phyloP scores from a whole-genome alignment of 2,329 filamentous ascomycete species.

The Exutisphaerella laricina region DNA sequence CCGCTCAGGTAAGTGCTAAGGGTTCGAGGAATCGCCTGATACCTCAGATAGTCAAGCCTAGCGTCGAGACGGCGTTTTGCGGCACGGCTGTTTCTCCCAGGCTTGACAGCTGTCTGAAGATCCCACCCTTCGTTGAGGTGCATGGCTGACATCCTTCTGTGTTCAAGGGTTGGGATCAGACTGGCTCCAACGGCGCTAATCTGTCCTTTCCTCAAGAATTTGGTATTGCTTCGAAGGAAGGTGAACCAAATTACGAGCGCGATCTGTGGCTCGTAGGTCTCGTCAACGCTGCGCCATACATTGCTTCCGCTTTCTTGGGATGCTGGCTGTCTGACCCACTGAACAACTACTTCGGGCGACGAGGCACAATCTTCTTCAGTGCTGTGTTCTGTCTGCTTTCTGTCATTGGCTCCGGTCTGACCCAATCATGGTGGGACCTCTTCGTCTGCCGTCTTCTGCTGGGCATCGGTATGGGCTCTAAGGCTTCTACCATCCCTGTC shows the following conservation, averaged over 20 bases:
- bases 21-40: too few relatives aligned
- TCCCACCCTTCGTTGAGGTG: too few relatives aligned
- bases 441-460: constrained; percentile 63
- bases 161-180: constrained; percentile 32
- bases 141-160: too few relatives aligned
- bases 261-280: constrained; percentile 39
- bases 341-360: constrained; percentile 31
- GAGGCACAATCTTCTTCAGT: constrained; percentile 25
- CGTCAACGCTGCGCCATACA: constrained; percentile 50
- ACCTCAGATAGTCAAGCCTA: too few relatives aligned
- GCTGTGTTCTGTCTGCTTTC: constrained; percentile 8
- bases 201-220: constrained; percentile 32
- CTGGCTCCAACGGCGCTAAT: constrained; percentile 29
- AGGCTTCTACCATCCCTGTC: constrained; percentile 42
- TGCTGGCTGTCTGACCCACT: constrained; percentile 37
- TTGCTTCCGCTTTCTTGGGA: constrained; percentile 34
- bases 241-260: constrained; percentile 33
- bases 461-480: constrained; percentile 48
- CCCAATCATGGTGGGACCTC: constrained; percentile 64
- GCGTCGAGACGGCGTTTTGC: too few relatives aligned
- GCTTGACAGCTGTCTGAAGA: too few relatives aligned
- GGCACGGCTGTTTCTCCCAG: too few relatives aligned
- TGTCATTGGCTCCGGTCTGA: constrained; percentile 32
- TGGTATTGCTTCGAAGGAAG: constrained; percentile 14
- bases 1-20: too few relatives aligned